Conservation (phyloP, 345 rosid genomes). For the Cardamine occulta region DNA sequence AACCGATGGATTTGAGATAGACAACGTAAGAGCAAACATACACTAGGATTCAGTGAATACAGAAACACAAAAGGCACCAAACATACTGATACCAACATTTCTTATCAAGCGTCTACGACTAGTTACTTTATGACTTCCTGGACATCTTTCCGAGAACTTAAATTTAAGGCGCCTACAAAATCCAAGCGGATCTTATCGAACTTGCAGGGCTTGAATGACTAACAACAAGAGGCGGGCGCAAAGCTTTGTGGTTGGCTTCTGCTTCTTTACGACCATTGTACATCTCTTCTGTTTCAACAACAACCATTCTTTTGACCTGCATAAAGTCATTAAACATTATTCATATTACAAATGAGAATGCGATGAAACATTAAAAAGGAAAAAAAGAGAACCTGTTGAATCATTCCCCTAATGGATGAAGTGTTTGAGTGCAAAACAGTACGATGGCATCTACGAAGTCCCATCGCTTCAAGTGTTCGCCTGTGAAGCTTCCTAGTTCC, state of each 20-base stretch:
- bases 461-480: slow-evolving; percentile 78
- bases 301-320: slow-evolving; percentile 79
- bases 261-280: slow-evolving; percentile 71
- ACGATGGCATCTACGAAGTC: slow-evolving; percentile 70
- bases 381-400: slow-evolving; percentile 61
- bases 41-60: slow-evolving; percentile 14
- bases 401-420: slow-evolving; percentile 75
- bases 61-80: slow-evolving; percentile 14
- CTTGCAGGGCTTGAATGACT: slow-evolving; percentile 53
- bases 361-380: background rate
- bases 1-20: background rate
- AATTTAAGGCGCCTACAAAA: background rate
- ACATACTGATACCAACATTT: background rate
- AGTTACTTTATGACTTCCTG: slow-evolving; percentile 29
- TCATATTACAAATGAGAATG: background rate
- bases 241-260: slow-evolving; percentile 56
- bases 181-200: slow-evolving; percentile 21
- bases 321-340: slow-evolving; percentile 4
- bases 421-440: slow-evolving; percentile 70
- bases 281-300: slow-evolving; percentile 83
- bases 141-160: background rate
- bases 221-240: slow-evolving; percentile 63
- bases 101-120: slow-evolving; percentile 14
- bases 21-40: background rate
- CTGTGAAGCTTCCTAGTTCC: slow-evolving; percentile 85